Evolutionary conservation across 1,284 basidiomycete species (phyloP), one percentile per base, ranked within the genome.

Genomic region (Ganoderma meredithae): DNA sequence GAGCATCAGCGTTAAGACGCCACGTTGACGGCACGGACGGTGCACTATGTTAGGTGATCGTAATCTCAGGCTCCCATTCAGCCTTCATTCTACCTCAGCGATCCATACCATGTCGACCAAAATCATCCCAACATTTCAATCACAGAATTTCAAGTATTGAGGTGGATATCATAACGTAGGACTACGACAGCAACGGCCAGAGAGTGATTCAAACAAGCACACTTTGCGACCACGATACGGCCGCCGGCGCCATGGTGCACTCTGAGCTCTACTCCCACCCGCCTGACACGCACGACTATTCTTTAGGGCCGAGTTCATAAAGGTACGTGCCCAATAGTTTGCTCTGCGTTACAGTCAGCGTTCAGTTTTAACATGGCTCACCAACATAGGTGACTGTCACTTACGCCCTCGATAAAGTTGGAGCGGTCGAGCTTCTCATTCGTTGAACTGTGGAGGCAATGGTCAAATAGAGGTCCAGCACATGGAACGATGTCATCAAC

Each of bases 381-480:
- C 12, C 33, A 5, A 49, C 8, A 3, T 10, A 17, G 43, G 53
- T 67, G 22, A 36, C 71, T 63, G 22, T 17, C 19, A 81, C 89
- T 73, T 78, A 92, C 93, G 73, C 96, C 96, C 80, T 95, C 86
- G 75, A 99, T 94, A 83, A 93, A 99, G 85, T 99, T 99, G 68
- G 90, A 91, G 61, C 87, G 86, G 81, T 99, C 97, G 63, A 99
- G 84, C 82, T 99, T 99, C 85, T 99, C 97, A 81, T 98, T 98
- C 31, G 95, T 98, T 72, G 95, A 91, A 83, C 95, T 93, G 75
- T 40, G 70, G 66, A 17, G 36, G 19, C 62, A 43, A 53, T 22
- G 62, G 62, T 60, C 53, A 41, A 40, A 40, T 17, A 60, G 31
- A 2, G 40, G 27, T 12, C 27, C 19, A 1, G n/a, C 36, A 63